phyloP scores from a whole-genome alignment of 768 basidiomycete species.

The Pholiota microspora region DNA sequence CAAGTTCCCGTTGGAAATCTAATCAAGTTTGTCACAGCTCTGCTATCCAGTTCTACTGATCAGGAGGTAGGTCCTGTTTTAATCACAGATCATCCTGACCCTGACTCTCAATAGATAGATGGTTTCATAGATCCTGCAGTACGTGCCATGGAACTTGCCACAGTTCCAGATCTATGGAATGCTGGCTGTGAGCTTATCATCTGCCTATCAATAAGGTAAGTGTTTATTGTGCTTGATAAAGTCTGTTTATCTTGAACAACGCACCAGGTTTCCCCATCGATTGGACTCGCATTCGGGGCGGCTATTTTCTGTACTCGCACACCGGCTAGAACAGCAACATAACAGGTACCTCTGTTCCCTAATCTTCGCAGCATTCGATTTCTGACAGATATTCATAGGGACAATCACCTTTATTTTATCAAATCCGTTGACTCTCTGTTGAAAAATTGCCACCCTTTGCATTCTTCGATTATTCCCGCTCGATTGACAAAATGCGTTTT shows the following conservation, averaged over 20 bases:
- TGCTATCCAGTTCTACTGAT: slow-evolving; percentile 48
- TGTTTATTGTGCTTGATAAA: not conserved
- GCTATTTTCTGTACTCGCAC: slow-evolving; percentile 49
- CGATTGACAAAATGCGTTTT: slow-evolving; percentile 57
- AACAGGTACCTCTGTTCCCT: slow-evolving; percentile 38
- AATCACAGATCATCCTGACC: not conserved
- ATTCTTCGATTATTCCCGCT: slow-evolving; percentile 46
- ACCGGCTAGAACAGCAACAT: slow-evolving; percentile 59
- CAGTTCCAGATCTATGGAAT: slow-evolving; percentile 50
- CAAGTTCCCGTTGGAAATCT: slow-evolving; percentile 67
- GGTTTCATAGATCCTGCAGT: slow-evolving; percentile 48
- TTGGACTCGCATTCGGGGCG: slow-evolving; percentile 55
- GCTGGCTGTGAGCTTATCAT: slow-evolving; percentile 51
- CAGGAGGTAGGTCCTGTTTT: slow-evolving; percentile 34
- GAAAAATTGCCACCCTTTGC: slow-evolving; percentile 38
- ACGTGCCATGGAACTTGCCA: slow-evolving; percentile 53
- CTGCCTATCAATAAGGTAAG: slow-evolving; percentile 49
- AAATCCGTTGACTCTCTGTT: slow-evolving; percentile 43
- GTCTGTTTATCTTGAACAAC: not conserved
- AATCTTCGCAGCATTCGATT: not conserved
- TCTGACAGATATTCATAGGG: slow-evolving; percentile 22
- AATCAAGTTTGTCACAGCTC: slow-evolving; percentile 46
- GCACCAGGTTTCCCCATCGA: slow-evolving; percentile 47
- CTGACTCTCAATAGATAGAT: slow-evolving; percentile 35
- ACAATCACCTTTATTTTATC: slow-evolving; percentile 42